Conservation (phyloP, 371 early-diverging fungal genomes). For the Encephalitozoon romaleae region DNA sequence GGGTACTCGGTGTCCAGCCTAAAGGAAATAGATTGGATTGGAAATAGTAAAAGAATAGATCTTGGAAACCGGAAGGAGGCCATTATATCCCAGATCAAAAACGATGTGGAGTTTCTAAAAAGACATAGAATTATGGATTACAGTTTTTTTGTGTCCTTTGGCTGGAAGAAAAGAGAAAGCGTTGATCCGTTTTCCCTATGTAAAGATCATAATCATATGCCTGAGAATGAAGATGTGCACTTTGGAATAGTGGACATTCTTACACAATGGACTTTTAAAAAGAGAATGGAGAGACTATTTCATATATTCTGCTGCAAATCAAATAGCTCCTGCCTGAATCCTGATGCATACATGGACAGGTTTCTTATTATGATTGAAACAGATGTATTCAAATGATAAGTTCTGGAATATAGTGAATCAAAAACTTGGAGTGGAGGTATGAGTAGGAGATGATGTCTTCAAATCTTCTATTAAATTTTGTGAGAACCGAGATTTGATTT, state of each 20-base stretch:
- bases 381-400: neutral
- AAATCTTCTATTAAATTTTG: neutral
- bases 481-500: neutral
- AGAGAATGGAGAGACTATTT: conserved; percentile 33
- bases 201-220: neutral
- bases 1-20: neutral
- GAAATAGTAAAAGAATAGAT: conserved; percentile 4
- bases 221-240: neutral
- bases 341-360: conserved; percentile 40
- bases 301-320: conserved; percentile 33
- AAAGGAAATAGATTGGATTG: conserved; percentile 37
- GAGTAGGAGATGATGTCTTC: neutral
- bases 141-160: conserved; percentile 32
- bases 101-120: conserved; percentile 41
- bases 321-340: conserved; percentile 38
- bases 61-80: neutral
- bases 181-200: neutral
- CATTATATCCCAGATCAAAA: conserved; percentile 23
- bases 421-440: neutral
- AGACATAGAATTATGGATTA: conserved; percentile 52
- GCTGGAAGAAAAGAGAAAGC: neutral
- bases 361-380: conserved; percentile 27
- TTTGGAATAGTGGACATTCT: conserved; percentile 56
- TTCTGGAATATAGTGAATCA: neutral
- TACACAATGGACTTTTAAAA: conserved; percentile 30